These are phyloP conservation scores for Eragrostis curvula DNA, from an alignment of 176 grass and related monocot species.

Conservation along the genomic window DNA sequence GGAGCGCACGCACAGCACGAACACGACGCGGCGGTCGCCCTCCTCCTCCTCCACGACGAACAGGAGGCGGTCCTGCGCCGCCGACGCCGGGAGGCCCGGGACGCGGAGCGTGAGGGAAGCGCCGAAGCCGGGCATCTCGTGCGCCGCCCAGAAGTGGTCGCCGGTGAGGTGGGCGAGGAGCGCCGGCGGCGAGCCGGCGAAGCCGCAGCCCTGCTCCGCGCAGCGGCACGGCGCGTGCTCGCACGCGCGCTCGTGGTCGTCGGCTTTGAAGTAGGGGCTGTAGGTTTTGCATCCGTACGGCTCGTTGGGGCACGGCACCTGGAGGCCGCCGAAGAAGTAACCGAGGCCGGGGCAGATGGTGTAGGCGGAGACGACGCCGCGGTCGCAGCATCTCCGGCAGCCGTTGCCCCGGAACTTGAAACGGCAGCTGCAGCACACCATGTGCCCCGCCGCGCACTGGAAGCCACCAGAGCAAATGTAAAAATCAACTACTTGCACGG, in stretches of 20 bases:
- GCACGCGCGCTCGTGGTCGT: conserved; percentile 24
- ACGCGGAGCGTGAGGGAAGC: background rate
- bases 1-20: conserved; percentile 22
- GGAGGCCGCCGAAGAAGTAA: background rate
- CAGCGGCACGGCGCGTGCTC: conserved; percentile 35
- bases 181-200: conserved; percentile 1
- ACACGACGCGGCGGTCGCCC: background rate
- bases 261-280: conserved; percentile 16
- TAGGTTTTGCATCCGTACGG: conserved; percentile 8
- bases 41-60: background rate
- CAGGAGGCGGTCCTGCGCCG: conserved; percentile 2
- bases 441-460: conserved; percentile 35
- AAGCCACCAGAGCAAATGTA: background rate
- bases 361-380: conserved; percentile 14
- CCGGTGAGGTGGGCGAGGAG: conserved; percentile 13
- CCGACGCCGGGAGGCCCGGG: too few relatives aligned
- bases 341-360: conserved; percentile 29
- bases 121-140: conserved; percentile 14
- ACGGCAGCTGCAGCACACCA: conserved; percentile 11
- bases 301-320: conserved; percentile 20
- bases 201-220: conserved; percentile 43
- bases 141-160: conserved; percentile 22
- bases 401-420: background rate
- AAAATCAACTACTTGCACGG: background rate
- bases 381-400: conserved; percentile 16